Percentiles rank a stretch among this genome's conserved stretches.
phyloP scores from a whole-genome alignment of 1,284 basidiomycete species.

The Irpex rosettiformis region DNA sequence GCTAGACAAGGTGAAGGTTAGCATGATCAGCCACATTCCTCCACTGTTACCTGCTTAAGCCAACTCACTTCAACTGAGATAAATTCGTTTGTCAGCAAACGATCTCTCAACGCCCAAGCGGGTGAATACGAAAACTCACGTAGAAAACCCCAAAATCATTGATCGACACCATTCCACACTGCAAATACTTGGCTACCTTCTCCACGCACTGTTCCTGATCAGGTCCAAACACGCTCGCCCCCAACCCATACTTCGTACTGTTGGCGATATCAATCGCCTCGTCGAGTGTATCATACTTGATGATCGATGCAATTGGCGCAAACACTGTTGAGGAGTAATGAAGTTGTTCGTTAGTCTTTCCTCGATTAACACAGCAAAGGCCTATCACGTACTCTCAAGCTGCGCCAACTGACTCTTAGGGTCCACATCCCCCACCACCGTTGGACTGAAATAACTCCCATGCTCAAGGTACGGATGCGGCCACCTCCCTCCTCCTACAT shows the following conservation, averaged over 20 bases:
- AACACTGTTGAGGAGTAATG: conserved; percentile 54
- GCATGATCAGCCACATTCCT: neutral
- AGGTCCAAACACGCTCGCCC: conserved; percentile 92
- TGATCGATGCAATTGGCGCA: conserved; percentile 83
- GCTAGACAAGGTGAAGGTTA: conserved; percentile 48
- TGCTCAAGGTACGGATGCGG: conserved; percentile 62
- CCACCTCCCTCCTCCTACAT: conserved; percentile 65
- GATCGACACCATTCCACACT: conserved; percentile 96
- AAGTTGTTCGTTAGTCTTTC: too few species aligned
- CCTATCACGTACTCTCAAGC: conserved; percentile 64
- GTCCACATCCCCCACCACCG: conserved; percentile 82
- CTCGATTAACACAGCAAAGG: neutral
- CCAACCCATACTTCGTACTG: conserved; percentile 85
- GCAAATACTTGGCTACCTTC: conserved; percentile 72
- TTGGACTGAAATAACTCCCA: conserved; percentile 84
- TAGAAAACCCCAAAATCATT: conserved; percentile 96
- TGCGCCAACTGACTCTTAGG: conserved; percentile 74
- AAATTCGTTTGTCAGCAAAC: conserved; percentile 11
- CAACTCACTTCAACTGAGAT: conserved; percentile 57
- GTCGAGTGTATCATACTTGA: conserved; percentile 77
- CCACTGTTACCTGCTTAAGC: neutral
- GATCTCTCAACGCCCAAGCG: conserved; percentile 6
- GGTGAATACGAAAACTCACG: conserved; percentile 45
- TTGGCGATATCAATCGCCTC: conserved; percentile 88
- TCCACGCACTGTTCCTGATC: conserved; percentile 66